Conservation (phyloP, 306 rosid genomes). For the Crataegus laevigata region DNA sequence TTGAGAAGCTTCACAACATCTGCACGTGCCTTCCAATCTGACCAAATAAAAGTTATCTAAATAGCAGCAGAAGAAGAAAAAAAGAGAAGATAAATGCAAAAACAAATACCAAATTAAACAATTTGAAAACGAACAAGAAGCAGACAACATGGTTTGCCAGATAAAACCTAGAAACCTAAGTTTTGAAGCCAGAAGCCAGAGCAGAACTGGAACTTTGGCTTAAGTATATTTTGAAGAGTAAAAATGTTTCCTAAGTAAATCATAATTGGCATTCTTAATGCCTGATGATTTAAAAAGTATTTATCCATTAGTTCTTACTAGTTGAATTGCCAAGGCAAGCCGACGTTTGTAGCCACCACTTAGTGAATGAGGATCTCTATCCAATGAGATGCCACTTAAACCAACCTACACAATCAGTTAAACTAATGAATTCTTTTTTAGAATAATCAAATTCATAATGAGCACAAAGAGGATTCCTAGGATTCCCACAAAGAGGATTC, state of each 20-base stretch:
- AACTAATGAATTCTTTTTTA: neutral
- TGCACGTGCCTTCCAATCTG: constrained; percentile 93
- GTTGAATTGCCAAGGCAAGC: constrained; percentile 89
- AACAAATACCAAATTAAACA: neutral
- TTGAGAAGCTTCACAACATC: constrained; percentile 83
- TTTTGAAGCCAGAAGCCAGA: neutral
- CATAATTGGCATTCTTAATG: constrained; percentile 3
- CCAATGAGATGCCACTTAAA: constrained; percentile 74
- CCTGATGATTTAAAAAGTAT: neutral
- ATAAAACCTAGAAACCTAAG: neutral
- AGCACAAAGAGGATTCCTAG: no score
- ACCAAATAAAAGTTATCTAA: constrained; percentile 17
- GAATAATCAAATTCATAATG: constrained; percentile 1
- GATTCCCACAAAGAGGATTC: no score
- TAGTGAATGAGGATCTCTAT: constrained; percentile 83
- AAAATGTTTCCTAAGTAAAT: neutral
- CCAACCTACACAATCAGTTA: constrained; percentile 56
- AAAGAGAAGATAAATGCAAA: no score
- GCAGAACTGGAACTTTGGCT: neutral
- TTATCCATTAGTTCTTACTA: constrained; percentile 38
- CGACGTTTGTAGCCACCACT: constrained; percentile 98
- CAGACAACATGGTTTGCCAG: neutral
- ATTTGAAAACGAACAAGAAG: neutral
- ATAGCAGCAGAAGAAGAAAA: neutral
- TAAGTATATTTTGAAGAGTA: neutral